phyloP scores from a whole-genome alignment of 139 green algal genomes.

The Chlorella sp. region DNA sequence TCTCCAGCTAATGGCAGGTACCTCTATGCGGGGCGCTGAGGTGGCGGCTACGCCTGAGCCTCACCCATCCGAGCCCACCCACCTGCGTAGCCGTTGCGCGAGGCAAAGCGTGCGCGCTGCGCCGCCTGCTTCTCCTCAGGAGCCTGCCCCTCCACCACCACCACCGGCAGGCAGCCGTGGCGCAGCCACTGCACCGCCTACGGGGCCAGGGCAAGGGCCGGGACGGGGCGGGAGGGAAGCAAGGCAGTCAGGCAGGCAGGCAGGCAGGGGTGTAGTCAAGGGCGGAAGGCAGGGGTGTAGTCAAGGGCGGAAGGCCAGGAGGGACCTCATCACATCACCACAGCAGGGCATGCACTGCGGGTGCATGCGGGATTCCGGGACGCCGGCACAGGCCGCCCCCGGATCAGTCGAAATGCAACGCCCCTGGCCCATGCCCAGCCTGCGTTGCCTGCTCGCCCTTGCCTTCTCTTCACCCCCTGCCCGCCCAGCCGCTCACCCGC shows the following conservation, averaged over 20 bases:
- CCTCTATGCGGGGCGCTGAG: no score
- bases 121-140: slow-evolving; percentile 64
- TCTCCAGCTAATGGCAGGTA: no score
- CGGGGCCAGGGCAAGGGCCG: background rate
- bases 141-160: slow-evolving; percentile 70
- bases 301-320: background rate
- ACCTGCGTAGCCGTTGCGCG: slow-evolving; percentile 5
- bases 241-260: background rate
- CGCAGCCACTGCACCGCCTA: slow-evolving; percentile 74
- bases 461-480: no score
- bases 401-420: background rate
- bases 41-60: no score
- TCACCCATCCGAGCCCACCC: no score
- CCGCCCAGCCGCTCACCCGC: slow-evolving; percentile 39
- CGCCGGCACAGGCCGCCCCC: background rate
- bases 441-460: no score
- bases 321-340: background rate
- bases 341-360: background rate
- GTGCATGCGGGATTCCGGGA: background rate
- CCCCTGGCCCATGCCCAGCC: background rate
- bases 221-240: no score
- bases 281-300: background rate
- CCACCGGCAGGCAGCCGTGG: slow-evolving; percentile 69
- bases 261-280: no score
- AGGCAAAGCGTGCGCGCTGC: slow-evolving; percentile 53